Base-by-base conservation (phyloP, 2,329 filamentous ascomycete genomes). In the Annulohypoxylon truncatum region DNA sequence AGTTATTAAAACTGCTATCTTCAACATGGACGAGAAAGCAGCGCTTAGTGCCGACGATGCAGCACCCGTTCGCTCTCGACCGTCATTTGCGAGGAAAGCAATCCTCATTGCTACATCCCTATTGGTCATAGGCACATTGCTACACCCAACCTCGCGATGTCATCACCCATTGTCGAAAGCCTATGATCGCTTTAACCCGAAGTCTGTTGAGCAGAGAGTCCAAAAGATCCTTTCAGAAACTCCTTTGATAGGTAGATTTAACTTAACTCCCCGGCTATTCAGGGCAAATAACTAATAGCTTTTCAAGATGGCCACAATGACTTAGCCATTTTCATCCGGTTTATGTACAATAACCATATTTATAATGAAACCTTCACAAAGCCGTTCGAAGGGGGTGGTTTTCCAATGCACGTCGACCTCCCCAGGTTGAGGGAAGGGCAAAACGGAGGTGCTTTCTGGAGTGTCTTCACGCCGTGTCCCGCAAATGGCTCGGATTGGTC, bases 361-460 rank as follows among this genome's bases (percentile, higher is more conserved):
- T 91, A 97, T 75, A 82, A 84, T 67, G 79, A 85, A 10, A 87
- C 89, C 51, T 97, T 97, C 80, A 90, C 85, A n/a, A 80, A 89
- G 35, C 85, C 86, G 4, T 97, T 97, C 74, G 86, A 90, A 69
- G 81, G 91, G 20, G 93, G 92, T 29, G 87, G 86, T 0, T 79
- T 97, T 54, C 75, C 77, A 0, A 84, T 84, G 2, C 92, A 98
- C 71, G 90, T 96, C 55, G 95, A 98, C 77, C 81, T 97, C 7
- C 89, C 91, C 0, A 88, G 94, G 4, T 84, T 97, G 50, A 84
- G 86, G 33, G 79, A 87, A 52, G 94, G 94, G 1, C 83, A 85
- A 71, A 88, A 90, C 67, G 94, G 94, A 38, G 95, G 94, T 59
- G 90, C 92, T n/a, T 97, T 97, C 77, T 97, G 94, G 95, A 94